These are phyloP conservation scores for Candolleomyces efflorescens DNA, from an alignment of 768 basidiomycete species.

Conservation along the genomic window DNA sequence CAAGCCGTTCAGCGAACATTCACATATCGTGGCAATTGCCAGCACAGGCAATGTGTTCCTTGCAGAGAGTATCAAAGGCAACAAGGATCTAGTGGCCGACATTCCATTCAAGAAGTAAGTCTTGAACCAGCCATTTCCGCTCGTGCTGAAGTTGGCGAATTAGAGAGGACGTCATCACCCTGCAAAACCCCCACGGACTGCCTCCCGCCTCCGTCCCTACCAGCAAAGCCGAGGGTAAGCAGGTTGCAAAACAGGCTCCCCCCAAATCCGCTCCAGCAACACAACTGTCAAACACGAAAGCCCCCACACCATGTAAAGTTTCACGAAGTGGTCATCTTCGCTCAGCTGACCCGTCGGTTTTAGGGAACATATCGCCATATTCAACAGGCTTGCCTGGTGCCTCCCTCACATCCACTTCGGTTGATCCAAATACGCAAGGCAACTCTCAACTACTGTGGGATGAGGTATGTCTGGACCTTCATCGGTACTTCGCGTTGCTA, in stretches of 20 bases:
- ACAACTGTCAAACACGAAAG: constrained; percentile 42
- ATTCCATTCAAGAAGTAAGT: constrained; percentile 77
- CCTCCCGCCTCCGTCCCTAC: constrained; percentile 48
- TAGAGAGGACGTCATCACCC: constrained; percentile 86
- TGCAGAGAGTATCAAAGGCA: constrained; percentile 84
- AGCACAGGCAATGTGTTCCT: constrained; percentile 92
- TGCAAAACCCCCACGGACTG: constrained; percentile 87
- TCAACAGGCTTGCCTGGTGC: constrained; percentile 89
- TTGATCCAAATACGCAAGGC: constrained; percentile 57
- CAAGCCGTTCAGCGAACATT: constrained; percentile 96
- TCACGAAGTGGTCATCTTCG: not conserved
- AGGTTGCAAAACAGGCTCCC: constrained; percentile 24
- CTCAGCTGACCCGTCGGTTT: not conserved
- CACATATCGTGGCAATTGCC: constrained; percentile 88
- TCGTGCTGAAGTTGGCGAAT: not conserved
- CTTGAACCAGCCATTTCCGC: constrained; percentile 3
- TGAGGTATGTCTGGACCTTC: constrained; percentile 47
- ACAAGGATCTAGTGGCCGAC: constrained; percentile 83
- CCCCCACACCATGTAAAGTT: constrained; percentile 60
- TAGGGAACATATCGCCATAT: constrained; percentile 91
- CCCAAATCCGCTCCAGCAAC: constrained; percentile 28
- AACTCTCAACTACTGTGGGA: constrained; percentile 90
- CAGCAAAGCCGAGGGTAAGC: constrained; percentile 20
- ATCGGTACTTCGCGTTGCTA: not conserved
- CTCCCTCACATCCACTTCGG: constrained; percentile 88